These are phyloP conservation scores for Potentilla sterilis DNA, from an alignment of 306 rosid species.

Conservation along the genomic window DNA sequence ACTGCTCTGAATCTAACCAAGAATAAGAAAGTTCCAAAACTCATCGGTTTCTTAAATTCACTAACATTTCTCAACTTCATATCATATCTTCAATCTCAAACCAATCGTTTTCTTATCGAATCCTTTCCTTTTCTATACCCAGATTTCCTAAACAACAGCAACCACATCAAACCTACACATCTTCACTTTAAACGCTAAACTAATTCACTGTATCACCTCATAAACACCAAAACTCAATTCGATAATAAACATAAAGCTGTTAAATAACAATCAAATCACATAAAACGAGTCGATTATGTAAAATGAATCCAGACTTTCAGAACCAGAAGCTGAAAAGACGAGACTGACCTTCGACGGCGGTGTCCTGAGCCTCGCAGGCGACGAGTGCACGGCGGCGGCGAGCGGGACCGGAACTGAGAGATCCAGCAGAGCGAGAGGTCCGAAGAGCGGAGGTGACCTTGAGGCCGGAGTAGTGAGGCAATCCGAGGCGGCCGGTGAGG, in stretches of 20 bases:
- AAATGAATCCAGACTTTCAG: background rate
- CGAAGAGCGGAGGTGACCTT: slow-evolving; percentile 33
- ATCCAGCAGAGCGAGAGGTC: slow-evolving; percentile 27
- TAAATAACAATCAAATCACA: background rate
- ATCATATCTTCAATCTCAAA: background rate
- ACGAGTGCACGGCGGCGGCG: slow-evolving; percentile 43
- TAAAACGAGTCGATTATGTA: background rate
- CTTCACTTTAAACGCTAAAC: background rate
- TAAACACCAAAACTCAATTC: background rate
- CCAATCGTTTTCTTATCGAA: background rate
- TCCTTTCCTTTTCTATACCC: background rate
- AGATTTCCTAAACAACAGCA: background rate
- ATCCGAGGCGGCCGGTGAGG: slow-evolving; percentile 32
- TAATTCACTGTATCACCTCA: background rate
- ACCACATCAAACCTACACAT: background rate
- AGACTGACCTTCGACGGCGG: slow-evolving; percentile 64
- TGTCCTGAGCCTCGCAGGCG: slow-evolving; percentile 71
- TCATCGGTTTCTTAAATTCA: background rate
- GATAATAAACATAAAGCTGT: background rate
- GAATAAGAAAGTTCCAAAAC: no score
- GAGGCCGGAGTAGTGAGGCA: slow-evolving; percentile 58
- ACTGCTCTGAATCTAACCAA: background rate
- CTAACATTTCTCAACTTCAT: background rate
- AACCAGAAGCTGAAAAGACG: background rate
- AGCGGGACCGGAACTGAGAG: slow-evolving; percentile 23